Base-by-base conservation (phyloP, 306 rosid genomes). In the Vigna hirtella region DNA sequence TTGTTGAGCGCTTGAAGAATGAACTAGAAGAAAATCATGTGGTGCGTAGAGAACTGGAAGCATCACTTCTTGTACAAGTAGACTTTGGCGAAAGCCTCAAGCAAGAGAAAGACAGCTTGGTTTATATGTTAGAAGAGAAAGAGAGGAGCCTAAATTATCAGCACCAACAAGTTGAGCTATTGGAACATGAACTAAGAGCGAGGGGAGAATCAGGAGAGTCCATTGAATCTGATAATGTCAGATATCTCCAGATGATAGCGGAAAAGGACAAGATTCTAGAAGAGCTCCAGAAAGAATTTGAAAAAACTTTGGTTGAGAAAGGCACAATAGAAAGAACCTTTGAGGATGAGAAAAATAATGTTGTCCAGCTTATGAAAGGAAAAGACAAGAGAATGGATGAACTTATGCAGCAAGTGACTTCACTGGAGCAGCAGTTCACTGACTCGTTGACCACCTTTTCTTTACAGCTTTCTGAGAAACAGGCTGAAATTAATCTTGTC, bases 41-140 rank as follows among this genome's bases (percentile, higher is more conserved):
- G 30, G 18, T 70, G 66, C 88, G 92, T 48, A 91, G 77, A 76
- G 90, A 88, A 78, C 78, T 95, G 22, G 99, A 95, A 86, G 79
- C 88, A 80, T 93, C 96, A 43, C 94, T 93, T 79, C 88, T 93
- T 58, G 86, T 84, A 63, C 89, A 95, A 84, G 83, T 93, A 48
- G 90, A 79, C 56, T 73, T 76, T 65, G 90, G 85, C 32, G 98
- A 89, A 83, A 79, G 82, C 77, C 69, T 83, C 62, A 85, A 88
- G 90, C 86, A 83, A 78, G 91, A 89, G 81, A 89, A 86, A 72
- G 76, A 76, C 15, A 56, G 47, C 69, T 79, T 89, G 53, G 55
- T 70, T 26, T 18, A 6, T 57, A 79, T 68, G 75, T 71, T 86
- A 43, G 87, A 84, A 73, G 87, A 88, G 81, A 88, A 81, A 76